phyloP scores from a whole-genome alignment of 345 rosid species.

The Melaleuca alternifolia region DNA sequence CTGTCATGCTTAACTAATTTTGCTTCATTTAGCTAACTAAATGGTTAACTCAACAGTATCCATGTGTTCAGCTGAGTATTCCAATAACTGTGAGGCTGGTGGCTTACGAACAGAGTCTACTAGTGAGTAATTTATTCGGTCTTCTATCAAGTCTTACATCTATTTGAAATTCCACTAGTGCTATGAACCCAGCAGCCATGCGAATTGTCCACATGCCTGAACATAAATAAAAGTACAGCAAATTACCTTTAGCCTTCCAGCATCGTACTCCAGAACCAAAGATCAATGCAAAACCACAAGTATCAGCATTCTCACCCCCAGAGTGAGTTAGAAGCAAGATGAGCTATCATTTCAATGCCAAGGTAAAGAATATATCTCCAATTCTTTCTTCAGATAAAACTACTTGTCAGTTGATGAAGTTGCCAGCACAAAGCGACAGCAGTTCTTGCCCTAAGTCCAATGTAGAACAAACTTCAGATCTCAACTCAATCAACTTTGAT shows the following conservation, averaged over 20 bases:
- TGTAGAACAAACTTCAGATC: neutral
- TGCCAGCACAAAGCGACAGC: neutral
- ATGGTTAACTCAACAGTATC: accelerated
- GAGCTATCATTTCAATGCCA: neutral
- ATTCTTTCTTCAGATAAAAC: neutral
- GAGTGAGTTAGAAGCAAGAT: neutral
- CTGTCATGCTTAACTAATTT: neutral
- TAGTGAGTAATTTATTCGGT: neutral
- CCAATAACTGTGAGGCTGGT: neutral
- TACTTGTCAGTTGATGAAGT: neutral
- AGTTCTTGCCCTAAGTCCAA: neutral
- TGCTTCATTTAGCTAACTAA: neutral
- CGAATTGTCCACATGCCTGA: neutral
- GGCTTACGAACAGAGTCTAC: neutral
- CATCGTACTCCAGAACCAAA: neutral
- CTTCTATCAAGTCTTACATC: neutral
- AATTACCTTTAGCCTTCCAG: neutral
- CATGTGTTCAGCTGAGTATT: neutral
- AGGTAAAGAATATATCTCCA: neutral
- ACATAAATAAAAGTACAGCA: neutral
- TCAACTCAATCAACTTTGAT: neutral
- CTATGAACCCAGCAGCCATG: neutral
- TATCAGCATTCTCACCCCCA: neutral
- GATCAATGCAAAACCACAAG: neutral
- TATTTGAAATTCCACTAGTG: neutral